Conservation (phyloP, 78 protist genomes). For the Tieghemostelium lacteum region DNA sequence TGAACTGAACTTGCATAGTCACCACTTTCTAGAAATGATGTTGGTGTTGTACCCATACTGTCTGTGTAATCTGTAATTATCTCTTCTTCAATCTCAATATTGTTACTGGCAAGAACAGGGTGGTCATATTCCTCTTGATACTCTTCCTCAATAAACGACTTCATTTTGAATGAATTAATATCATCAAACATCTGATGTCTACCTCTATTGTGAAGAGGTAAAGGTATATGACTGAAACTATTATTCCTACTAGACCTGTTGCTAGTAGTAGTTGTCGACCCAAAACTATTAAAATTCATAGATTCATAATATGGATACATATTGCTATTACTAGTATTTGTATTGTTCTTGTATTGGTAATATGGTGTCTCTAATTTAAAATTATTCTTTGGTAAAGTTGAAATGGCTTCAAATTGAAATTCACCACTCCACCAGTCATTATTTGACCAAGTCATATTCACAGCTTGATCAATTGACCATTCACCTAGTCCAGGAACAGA, state of each 20-base stretch:
- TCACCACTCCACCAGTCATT: conserved; percentile 76
- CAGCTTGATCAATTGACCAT: conserved; percentile 15
- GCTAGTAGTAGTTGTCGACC: no score
- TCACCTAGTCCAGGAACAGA: conserved; percentile 49
- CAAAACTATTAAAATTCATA: no score
- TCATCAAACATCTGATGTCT: neutral
- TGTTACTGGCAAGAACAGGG: no score
- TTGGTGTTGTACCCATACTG: neutral
- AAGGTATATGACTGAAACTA: no score
- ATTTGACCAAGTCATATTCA: conserved; percentile 48
- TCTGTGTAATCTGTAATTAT: neutral
- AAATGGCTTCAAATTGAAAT: conserved; percentile 38
- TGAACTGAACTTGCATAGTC: neutral
- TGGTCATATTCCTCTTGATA: no score
- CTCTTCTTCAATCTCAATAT: neutral
- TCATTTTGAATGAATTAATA: no score
- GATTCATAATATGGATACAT: no score
- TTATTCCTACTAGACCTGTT: no score
- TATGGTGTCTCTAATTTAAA: conserved; percentile 41
- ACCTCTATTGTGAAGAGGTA: no score
- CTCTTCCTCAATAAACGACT: no score
- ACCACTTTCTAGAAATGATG: neutral
- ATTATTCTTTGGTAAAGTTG: conserved; percentile 36
- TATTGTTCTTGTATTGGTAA: neutral
- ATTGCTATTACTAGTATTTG: neutral